A percentile compares a stretch with the other conserved stretches of the same genome.
Conservation (phyloP, 2,329 filamentous ascomycete species). For the Fusarium pilosicola region DNA sequence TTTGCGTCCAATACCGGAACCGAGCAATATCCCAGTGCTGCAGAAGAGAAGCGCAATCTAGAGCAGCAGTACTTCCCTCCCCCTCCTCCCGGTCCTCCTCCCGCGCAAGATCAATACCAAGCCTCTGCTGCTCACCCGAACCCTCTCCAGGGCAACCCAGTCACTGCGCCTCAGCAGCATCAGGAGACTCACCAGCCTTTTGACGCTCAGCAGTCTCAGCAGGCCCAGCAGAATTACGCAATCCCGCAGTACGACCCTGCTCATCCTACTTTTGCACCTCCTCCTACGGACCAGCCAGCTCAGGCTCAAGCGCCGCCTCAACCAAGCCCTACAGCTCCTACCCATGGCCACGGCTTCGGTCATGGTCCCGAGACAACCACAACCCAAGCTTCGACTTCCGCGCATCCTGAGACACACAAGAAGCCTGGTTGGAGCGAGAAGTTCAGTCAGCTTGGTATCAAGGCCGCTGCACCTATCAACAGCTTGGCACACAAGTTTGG, state of each 20-base stretch:
- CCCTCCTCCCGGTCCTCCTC: constrained; percentile 41
- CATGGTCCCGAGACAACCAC: constrained; percentile 3
- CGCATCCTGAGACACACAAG: constrained; percentile 33
- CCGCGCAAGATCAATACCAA: constrained; percentile 31
- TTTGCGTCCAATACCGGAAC: constrained; percentile 4
- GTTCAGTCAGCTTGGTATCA: constrained; percentile 49
- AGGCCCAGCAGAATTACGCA: constrained; percentile 36
- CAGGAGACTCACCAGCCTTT: constrained; percentile 1
- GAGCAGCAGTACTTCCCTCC: constrained; percentile 41
- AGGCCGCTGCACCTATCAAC: constrained; percentile 79
- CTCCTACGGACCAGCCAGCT: constrained; percentile 29
- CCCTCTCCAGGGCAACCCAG: constrained; percentile 37
- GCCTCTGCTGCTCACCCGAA: constrained; percentile 28
- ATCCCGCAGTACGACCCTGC: constrained; percentile 48
- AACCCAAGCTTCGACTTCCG: constrained; percentile 6
- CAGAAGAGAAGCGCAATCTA: constrained; percentile 23
- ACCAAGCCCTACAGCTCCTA: background rate
- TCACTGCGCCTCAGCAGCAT: constrained; percentile 7
- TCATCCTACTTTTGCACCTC: constrained; percentile 45
- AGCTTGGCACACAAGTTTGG: constrained; percentile 83
- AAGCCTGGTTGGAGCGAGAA: constrained; percentile 46
- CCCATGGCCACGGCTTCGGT: background rate
- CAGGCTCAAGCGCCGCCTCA: background rate
- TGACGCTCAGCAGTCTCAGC: constrained; percentile 2
- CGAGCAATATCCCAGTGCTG: constrained; percentile 14